Evolutionary conservation across 192 early-diverging fungal species (phyloP), one percentile per base, ranked within the genome.

Genomic region (Mortierella hygrophila): DNA sequence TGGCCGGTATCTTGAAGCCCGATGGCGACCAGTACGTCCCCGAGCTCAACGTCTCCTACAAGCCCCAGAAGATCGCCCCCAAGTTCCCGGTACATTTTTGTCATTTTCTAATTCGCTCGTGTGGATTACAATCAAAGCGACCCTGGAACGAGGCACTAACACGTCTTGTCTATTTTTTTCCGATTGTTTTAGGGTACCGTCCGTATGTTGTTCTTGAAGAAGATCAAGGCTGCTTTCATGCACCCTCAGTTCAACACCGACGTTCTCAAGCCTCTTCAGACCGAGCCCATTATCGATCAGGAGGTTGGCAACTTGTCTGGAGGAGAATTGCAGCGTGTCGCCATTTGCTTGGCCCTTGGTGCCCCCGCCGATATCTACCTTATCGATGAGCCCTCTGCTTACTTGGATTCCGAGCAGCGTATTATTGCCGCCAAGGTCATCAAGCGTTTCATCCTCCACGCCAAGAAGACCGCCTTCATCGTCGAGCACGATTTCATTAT

Each of bases 401-500:
- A 98, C 89, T 90, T 99, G 69, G 98, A 99, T 90, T 99, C 98
- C 38, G 98, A 99, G 88, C 98, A 99, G 92, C 96, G 98, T 95
- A 97, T 99, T 90, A 95, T 98, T 86, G 96, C 98, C 38, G 96
- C 97, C 70, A 98, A 98, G 93, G 98, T 98, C 80, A 99, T 99
- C 92, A 99, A 99, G 92, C 94, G 94, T 63, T 99, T 97, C 91
- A 98, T 99, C 76, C 89, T 99, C 82, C 96, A 98, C 92, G 92
- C 94, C 80, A 97, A 98, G 89, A 96, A 97, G 92, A 99, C 98
- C 13, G 98, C 97, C 37, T 99, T 99, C 88, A 93, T 99, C 60
- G 98, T 99, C 71, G 98, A 99, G 94, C 98, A 98, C 94, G 98
- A 99, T 91, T 98, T 99, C 87, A 98, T 98, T 87, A 99, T 99